Evolutionary conservation across 2,329 filamentous ascomycete genomes (phyloP).

Genomic region (Plectosphaerella cucumerina): DNA sequence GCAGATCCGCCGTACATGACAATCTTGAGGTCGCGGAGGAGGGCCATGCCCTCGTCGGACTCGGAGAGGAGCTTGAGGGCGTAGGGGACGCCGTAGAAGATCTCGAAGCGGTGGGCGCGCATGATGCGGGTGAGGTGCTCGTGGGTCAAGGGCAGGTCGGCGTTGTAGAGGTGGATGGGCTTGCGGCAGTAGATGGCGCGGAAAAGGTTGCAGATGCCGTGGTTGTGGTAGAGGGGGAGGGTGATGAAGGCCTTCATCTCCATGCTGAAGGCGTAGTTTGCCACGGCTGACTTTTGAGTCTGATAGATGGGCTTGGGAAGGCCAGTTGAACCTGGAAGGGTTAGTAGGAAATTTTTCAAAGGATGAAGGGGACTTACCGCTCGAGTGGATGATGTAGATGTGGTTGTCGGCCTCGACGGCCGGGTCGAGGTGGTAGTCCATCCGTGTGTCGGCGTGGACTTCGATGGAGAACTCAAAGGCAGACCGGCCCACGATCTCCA

Average conservation of each 20-base stretch:
- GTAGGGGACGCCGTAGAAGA: constrained; percentile 60
- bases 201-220: constrained; percentile 52
- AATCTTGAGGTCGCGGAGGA: constrained; percentile 40
- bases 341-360: constrained; percentile 16
- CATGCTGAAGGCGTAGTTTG: constrained; percentile 36
- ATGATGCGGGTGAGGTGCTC: constrained; percentile 42
- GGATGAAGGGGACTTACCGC: constrained; percentile 15
- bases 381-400: constrained; percentile 29
- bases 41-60: constrained; percentile 45
- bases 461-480: constrained; percentile 26
- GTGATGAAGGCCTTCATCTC: constrained; percentile 47
- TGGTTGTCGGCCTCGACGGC: constrained; percentile 17
- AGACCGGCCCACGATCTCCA: constrained; percentile 19
- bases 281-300: constrained; percentile 45
- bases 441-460: constrained; percentile 20
- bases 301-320: constrained; percentile 61
- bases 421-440: constrained; percentile 25
- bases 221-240: constrained; percentile 55
- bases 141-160: constrained; percentile 48
- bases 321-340: constrained; percentile 48
- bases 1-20: constrained; percentile 55
- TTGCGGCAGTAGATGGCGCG: constrained; percentile 47
- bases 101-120: constrained; percentile 38
- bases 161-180: constrained; percentile 49
- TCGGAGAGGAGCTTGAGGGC: constrained; percentile 60